phyloP scores from a whole-genome alignment of 768 basidiomycete genomes.

The Trametes meyenii region DNA sequence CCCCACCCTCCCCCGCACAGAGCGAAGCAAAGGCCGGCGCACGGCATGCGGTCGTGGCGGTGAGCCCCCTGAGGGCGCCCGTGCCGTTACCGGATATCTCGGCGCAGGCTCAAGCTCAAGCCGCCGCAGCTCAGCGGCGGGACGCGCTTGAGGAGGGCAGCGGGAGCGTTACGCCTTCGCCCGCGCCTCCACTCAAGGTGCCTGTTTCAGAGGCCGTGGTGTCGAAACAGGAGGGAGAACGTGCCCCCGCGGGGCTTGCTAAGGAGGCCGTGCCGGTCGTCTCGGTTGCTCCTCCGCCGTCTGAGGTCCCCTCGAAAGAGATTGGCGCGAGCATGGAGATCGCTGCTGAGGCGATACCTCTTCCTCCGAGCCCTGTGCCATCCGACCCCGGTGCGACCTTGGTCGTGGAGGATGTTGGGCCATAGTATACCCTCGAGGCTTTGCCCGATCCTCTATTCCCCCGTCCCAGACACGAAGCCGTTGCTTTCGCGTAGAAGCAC shows the following conservation, averaged over 20 bases:
- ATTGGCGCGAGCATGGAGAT: background rate
- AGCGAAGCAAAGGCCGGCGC: conserved; percentile 18
- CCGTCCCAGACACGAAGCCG: no score
- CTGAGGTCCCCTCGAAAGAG: background rate
- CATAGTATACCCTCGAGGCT: conserved; percentile 4
- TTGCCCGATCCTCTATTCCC: background rate
- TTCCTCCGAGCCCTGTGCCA: no score
- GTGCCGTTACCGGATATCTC: conserved; percentile 10
- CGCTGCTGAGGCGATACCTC: no score
- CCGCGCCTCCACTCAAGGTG: conserved; percentile 1
- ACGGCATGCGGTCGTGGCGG: background rate
- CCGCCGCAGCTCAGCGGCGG: background rate
- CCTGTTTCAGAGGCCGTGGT: background rate
- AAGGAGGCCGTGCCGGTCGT: conserved; percentile 1
- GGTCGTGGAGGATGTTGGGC: background rate
- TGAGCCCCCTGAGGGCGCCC: conserved; percentile 18
- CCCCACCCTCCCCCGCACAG: conserved; percentile 34
- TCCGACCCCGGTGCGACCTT: no score
- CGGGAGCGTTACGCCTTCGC: background rate
- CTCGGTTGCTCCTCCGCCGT: background rate
- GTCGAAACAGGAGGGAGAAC: background rate
- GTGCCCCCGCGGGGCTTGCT: background rate
- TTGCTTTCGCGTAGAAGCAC: no score
- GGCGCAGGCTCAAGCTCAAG: background rate
- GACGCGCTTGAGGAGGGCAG: background rate